Percentiles rank a stretch among this genome's conserved stretches.
phyloP scores from a whole-genome alignment of 768 basidiomycete species.

The Phylloporus sp. region DNA sequence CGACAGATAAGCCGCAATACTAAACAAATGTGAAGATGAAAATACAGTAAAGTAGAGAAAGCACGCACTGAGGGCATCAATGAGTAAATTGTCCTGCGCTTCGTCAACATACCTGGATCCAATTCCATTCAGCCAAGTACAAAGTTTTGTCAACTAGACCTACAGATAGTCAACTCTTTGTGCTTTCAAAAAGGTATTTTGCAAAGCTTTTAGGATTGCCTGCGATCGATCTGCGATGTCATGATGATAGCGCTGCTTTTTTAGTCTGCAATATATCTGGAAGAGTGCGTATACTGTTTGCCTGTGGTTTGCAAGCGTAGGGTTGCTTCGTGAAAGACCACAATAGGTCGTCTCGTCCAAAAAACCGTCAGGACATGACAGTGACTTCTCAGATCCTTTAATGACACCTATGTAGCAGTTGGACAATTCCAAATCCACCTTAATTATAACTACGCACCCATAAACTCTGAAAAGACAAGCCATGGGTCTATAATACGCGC shows the following conservation, averaged over 20 bases:
- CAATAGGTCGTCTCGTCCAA: constrained; percentile 46
- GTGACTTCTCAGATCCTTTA: constrained; percentile 59
- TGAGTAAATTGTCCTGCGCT: constrained; percentile 66
- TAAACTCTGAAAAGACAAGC: constrained; percentile 60
- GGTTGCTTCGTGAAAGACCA: constrained; percentile 49
- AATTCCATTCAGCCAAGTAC: neutral
- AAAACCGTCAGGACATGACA: constrained; percentile 33
- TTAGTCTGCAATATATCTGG: constrained; percentile 45
- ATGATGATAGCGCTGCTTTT: constrained; percentile 38
- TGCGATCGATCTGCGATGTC: constrained; percentile 69
- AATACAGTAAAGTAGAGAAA: neutral
- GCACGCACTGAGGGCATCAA: constrained; percentile 54
- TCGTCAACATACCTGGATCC: constrained; percentile 60
- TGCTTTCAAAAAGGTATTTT: constrained; percentile 32
- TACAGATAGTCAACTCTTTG: constrained; percentile 54
- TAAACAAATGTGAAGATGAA: constrained; percentile 25
- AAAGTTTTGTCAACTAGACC: constrained; percentile 11
- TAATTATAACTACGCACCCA: constrained; percentile 42
- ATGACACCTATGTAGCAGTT: constrained; percentile 45
- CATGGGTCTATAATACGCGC: constrained; percentile 44
- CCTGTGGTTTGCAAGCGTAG: constrained; percentile 51
- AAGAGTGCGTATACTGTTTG: constrained; percentile 52
- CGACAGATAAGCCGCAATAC: constrained; percentile 60
- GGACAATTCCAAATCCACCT: neutral
- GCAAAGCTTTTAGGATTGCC: constrained; percentile 38